A percentile compares a stretch with the other conserved stretches of the same genome.
Conservation (phyloP, 805 yeast species). For the Metschnikowia santaceciliae region DNA sequence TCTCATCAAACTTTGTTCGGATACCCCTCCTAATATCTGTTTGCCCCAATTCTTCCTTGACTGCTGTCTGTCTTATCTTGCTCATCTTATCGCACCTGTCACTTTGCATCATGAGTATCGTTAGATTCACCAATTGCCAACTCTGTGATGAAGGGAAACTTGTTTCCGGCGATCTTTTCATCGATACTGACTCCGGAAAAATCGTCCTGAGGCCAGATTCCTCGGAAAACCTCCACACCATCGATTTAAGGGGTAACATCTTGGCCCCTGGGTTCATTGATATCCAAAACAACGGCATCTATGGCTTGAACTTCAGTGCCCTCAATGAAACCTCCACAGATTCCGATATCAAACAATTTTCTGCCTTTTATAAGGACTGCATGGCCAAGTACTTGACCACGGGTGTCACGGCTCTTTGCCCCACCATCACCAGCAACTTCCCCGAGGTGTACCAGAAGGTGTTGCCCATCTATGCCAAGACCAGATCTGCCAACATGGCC, state of each 20-base stretch:
- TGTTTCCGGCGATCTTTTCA: conserved; percentile 36
- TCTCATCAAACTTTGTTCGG: background rate
- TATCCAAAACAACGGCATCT: conserved; percentile 56
- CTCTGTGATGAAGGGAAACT: conserved; percentile 41
- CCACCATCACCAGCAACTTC: conserved; percentile 52
- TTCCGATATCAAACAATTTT: conserved; percentile 29
- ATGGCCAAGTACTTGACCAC: conserved; percentile 45
- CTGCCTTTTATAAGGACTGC: conserved; percentile 37
- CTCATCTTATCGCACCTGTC: background rate
- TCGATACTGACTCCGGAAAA: conserved; percentile 39
- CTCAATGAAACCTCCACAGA: conserved; percentile 28
- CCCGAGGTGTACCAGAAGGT: conserved; percentile 47
- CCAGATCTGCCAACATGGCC: conserved; percentile 28
- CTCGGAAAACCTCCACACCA: conserved; percentile 16
- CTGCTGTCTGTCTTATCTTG: background rate
- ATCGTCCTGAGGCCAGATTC: conserved; percentile 30
- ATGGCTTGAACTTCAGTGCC: conserved; percentile 50
- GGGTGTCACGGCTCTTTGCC: conserved; percentile 55
- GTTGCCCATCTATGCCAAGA: conserved; percentile 39
- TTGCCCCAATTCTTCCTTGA: background rate
- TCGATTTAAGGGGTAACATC: conserved; percentile 46
- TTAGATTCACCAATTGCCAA: conserved; percentile 40
- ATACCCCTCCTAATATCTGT: background rate
- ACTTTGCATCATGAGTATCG: conserved; percentile 7
- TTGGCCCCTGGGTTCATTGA: conserved; percentile 56